Percentiles rank a stretch among this genome's conserved stretches.
Evolutionary conservation across 2,329 filamentous ascomycete species (phyloP).

Genomic region (Botrytis elliptica): DNA sequence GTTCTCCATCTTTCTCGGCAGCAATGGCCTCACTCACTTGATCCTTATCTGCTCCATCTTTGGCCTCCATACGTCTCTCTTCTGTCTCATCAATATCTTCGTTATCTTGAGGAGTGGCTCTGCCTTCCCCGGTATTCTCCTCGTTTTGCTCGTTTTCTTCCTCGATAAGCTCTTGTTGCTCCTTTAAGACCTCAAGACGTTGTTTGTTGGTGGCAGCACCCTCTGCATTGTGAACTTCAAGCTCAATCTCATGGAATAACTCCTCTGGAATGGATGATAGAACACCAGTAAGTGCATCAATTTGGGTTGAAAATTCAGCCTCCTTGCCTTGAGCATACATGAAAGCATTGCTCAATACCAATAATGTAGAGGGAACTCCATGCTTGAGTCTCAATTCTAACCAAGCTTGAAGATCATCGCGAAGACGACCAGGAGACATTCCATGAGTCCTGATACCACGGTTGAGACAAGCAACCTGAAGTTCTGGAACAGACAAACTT

Average conservation of each 20-base stretch:
- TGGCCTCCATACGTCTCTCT: constrained; percentile 59
- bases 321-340: constrained; percentile 89
- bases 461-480: constrained; percentile 88
- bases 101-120: constrained; percentile 75
- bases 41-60: constrained; percentile 46
- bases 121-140: constrained; percentile 71
- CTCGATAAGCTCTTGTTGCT: constrained; percentile 96
- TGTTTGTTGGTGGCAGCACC: constrained; percentile 98
- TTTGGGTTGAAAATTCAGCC: constrained; percentile 79
- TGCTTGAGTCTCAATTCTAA: constrained; percentile 89
- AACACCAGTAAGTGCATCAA: constrained; percentile 89
- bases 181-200: constrained; percentile 94
- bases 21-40: constrained; percentile 55
- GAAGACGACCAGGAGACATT: constrained; percentile 81
- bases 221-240: constrained; percentile 95
- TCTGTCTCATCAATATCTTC: constrained; percentile 96
- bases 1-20: constrained; percentile 52
- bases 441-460: constrained; percentile 92
- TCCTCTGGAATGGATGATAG: constrained; percentile 95
- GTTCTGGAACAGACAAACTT: constrained; percentile 85
- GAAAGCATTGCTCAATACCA: constrained; percentile 96
- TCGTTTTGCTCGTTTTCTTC: constrained; percentile 94
- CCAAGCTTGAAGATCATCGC: constrained; percentile 91
- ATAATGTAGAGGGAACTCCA: constrained; percentile 90
- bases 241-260: constrained; percentile 98